phyloP scores from a whole-genome alignment of 202 grass and related monocot genomes.

The Sporobolus alterniflorus region DNA sequence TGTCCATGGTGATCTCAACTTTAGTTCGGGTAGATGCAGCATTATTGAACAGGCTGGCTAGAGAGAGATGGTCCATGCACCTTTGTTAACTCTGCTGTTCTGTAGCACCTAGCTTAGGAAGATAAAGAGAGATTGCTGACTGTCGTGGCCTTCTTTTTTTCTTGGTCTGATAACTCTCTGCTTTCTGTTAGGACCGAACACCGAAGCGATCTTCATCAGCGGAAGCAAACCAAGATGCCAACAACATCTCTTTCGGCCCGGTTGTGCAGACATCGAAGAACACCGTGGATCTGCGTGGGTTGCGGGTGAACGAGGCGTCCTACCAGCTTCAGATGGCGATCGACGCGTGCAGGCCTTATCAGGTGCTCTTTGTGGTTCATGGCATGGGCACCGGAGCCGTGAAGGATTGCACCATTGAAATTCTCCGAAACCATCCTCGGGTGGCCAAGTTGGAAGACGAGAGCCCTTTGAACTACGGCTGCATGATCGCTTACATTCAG shows the following conservation, averaged over 20 bases:
- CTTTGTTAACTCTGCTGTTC: conserved; percentile 20
- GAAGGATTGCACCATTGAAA: conserved; percentile 48
- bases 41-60: conserved; percentile 30
- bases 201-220: conserved; percentile 1
- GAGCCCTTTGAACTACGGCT: conserved; percentile 76
- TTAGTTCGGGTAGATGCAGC: conserved; percentile 47
- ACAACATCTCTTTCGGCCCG: conserved; percentile 48
- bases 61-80: conserved; percentile 42
- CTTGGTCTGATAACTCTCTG: neutral
- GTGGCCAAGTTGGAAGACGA: conserved; percentile 69
- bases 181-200: conserved; percentile 15
- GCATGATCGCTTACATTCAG: conserved; percentile 72
- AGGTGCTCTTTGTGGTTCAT: conserved; percentile 68
- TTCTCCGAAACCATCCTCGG: conserved; percentile 66
- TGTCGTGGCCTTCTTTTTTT: neutral
- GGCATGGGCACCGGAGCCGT: conserved; percentile 71
- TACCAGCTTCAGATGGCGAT: conserved; percentile 60
- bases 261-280: conserved; percentile 69
- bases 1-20: conserved; percentile 23
- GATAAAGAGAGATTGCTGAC: neutral
- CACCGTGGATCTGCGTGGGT: conserved; percentile 67
- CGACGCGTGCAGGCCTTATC: conserved; percentile 47
- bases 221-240: neutral
- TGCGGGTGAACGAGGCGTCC: conserved; percentile 54
- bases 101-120: conserved; percentile 6